Conservation (phyloP, 306 rosid species). For the Castanea mollissima region DNA sequence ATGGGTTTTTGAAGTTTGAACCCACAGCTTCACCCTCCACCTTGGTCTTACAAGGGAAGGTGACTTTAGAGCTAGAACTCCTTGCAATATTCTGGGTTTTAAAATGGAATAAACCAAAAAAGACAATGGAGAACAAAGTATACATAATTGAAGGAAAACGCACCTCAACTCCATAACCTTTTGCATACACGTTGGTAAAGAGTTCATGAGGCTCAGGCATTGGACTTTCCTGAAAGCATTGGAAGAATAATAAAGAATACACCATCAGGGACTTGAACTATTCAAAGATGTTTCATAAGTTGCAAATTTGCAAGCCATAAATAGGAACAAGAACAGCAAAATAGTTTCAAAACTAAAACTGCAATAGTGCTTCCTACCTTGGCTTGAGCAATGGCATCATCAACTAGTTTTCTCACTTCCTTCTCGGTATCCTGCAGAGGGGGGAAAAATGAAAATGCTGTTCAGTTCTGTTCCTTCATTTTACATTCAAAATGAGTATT, state of each 20-base stretch:
- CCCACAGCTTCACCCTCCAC: too few relatives aligned
- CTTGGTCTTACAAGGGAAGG: too few relatives aligned
- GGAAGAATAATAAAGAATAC: constrained; percentile 17
- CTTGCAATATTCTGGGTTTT: not conserved
- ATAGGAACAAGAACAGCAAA: not conserved
- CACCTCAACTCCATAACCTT: constrained; percentile 80
- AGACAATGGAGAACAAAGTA: not conserved
- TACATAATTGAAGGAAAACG: constrained; percentile 5
- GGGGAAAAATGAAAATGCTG: constrained; percentile 1
- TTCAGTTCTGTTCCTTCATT: constrained; percentile 9
- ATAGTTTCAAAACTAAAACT: constrained; percentile 5
- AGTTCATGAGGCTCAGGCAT: constrained; percentile 78
- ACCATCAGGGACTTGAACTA: constrained; percentile 7
- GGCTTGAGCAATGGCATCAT: constrained; percentile 90
- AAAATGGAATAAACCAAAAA: not conserved
- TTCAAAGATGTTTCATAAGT: not conserved
- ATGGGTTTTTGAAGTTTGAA: too few relatives aligned
- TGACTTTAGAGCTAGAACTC: too few relatives aligned
- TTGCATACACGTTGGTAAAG: constrained; percentile 60
- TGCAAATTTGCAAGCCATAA: not conserved
- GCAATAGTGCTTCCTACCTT: constrained; percentile 51
- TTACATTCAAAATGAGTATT: not conserved
- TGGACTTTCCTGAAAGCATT: constrained; percentile 68
- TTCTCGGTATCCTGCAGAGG: constrained; percentile 74
- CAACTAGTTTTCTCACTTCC: constrained; percentile 75